A percentile compares a stretch with the other conserved stretches of the same genome.
These are phyloP conservation scores for Plantago major DNA, from an alignment of 257 asterid genomes.

Conservation along the genomic window DNA sequence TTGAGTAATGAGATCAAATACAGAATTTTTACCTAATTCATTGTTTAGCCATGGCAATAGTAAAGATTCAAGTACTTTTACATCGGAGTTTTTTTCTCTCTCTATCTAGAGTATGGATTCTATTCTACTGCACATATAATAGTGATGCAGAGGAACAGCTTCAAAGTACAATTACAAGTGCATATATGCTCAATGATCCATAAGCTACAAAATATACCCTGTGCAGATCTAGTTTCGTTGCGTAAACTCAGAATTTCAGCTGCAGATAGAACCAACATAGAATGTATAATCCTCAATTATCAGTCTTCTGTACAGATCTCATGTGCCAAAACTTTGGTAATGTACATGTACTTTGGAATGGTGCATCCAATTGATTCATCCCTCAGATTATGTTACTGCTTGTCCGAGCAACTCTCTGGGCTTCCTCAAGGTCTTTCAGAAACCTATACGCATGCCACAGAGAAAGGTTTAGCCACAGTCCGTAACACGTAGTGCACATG, in stretches of 20 bases:
- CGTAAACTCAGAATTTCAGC: constrained; percentile 14
- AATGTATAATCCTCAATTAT: constrained; percentile 15
- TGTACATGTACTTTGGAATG: constrained; percentile 20
- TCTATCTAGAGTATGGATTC: neutral
- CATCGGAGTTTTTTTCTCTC: too few relatives aligned
- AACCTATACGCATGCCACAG: constrained; percentile 43
- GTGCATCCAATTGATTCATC: constrained; percentile 17
- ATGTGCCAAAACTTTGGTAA: constrained; percentile 22
- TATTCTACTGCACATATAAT: neutral
- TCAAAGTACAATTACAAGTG: constrained; percentile 19
- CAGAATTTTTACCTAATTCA: neutral
- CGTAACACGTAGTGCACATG: neutral
- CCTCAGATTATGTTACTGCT: constrained; percentile 55
- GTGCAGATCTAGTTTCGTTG: constrained; percentile 1
- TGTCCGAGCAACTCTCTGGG: constrained; percentile 69
- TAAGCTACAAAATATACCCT: constrained; percentile 10
- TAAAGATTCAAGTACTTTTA: neutral
- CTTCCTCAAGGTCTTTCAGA: constrained; percentile 91
- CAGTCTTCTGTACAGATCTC: constrained; percentile 22
- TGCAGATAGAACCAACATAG: constrained; percentile 15
- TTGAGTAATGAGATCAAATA: neutral
- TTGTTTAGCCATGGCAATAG: neutral
- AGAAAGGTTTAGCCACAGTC: constrained; percentile 1
- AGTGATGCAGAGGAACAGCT: neutral
- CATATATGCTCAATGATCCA: constrained; percentile 19